Evolutionary conservation across 768 basidiomycete genomes (phyloP), one percentile per base, ranked within the genome.

Genomic region (Tylopilus vinaceipallidus): DNA sequence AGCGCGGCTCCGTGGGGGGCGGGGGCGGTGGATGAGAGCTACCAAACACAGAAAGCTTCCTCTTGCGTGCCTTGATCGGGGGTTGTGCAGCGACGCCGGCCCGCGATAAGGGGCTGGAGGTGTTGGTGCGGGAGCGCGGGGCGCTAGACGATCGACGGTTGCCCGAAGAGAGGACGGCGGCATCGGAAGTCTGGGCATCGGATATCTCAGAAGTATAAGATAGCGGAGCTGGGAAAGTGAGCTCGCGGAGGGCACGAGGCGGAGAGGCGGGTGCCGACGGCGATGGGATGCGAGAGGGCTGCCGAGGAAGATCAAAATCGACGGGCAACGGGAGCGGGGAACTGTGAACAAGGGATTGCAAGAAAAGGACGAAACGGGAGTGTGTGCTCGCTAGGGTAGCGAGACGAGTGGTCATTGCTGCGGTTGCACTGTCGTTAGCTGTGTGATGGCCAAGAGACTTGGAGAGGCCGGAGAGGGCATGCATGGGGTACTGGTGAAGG

Each of bases 191-290:
- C 7, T 42, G 50, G 19, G 27, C 36, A 17, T 63, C 55, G n/a
- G 51, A 35, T 11, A 53, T 23, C 20, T 69, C 59, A 6, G 65
- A 54, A 3, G 42, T 50, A 53, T 78, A 81, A 13, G 83, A 83
- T 5, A 91, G 73, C 0, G 89, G 89, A 6, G 86, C 79, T 20
- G 89, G 89, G 64, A 91, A 90, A 9, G 76, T 80, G 49, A 91
- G 76, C 54, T 88, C 81, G 39, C 82, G 73, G 33, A 72, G 63
- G 33, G 53, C 65, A 50, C 66, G 62, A 60, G 63, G 64, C 50
- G 66, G 62, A 1, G 60, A 57, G 27, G 53, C 49, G 40, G 58
- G 42, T 5, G 50, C 42, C 14, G 54, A 42, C 2, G 60, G 57
- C 0, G 39, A 57, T 12, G 56, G 47, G 22, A 58, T 49, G 19